Conservation (phyloP, 305 asterid species). For the Striga hermonthica region DNA sequence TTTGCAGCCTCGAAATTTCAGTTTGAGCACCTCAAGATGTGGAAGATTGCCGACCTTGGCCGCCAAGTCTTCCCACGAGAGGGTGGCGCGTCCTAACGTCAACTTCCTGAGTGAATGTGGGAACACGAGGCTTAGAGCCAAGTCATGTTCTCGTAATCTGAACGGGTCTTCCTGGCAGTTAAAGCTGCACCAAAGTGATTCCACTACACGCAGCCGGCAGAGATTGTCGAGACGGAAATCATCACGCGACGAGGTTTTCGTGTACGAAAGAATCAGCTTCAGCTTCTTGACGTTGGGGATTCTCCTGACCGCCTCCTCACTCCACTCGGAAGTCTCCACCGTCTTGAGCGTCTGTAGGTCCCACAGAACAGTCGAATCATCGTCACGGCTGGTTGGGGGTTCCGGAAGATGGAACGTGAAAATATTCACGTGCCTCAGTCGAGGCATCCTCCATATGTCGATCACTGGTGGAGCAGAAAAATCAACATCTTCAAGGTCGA, state of each 20-base stretch:
- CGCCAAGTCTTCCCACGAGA: constrained; percentile 14
- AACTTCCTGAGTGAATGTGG: constrained; percentile 28
- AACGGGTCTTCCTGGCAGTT: background rate
- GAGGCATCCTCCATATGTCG: constrained; percentile 21
- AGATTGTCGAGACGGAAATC: background rate
- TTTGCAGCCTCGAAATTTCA: background rate
- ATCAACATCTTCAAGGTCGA: no score
- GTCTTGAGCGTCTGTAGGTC: constrained; percentile 12
- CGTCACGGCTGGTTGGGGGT: background rate
- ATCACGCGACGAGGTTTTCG: no score
- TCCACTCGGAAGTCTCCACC: constrained; percentile 6
- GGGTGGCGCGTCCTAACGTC: background rate
- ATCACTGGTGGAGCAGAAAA: background rate
- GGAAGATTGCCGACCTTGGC: constrained; percentile 18
- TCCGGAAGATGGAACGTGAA: background rate
- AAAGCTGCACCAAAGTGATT: background rate
- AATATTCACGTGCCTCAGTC: constrained; percentile 5
- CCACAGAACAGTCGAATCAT: background rate
- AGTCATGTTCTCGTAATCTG: background rate
- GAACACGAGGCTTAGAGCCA: background rate
- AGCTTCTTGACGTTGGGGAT: constrained; percentile 21
- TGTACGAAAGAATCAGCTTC: background rate
- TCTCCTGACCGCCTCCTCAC: background rate
- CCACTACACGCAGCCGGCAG: background rate
- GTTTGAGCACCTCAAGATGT: constrained; percentile 25